These are phyloP conservation scores for Aspergillus panamensis DNA, from an alignment of 495 filamentous ascomycete genomes.

Conservation along the genomic window DNA sequence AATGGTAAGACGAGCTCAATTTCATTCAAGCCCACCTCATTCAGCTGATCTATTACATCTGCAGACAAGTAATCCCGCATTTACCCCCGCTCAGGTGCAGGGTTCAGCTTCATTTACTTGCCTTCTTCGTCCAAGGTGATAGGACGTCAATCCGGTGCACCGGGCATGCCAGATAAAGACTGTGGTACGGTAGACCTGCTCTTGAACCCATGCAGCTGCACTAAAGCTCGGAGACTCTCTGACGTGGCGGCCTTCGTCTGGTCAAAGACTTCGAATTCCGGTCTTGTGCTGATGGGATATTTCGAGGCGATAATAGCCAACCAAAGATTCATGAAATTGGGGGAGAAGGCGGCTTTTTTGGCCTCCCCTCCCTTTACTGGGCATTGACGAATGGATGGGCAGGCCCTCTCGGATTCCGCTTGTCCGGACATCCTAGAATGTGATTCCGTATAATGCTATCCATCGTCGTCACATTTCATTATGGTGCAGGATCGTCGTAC, in stretches of 20 bases:
- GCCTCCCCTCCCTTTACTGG: not conserved
- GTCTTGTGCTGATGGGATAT: conserved; percentile 30
- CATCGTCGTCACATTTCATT: conserved; percentile 6
- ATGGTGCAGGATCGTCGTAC: conserved; percentile 30
- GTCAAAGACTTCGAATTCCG: conserved; percentile 27
- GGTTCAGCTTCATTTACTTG: conserved; percentile 34
- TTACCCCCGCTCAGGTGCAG: conserved; percentile 43
- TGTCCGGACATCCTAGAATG: conserved; percentile 19
- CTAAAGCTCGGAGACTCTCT: conserved; percentile 45
- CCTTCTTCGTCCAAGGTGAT: conserved; percentile 34
- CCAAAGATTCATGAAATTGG: conserved; percentile 13
- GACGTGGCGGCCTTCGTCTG: conserved; percentile 48
- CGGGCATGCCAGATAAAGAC: conserved; percentile 39
- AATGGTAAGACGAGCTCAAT: conserved; percentile 26
- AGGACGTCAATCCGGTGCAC: conserved; percentile 36
- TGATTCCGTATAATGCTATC: conserved; percentile 12
- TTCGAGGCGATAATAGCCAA: conserved; percentile 27
- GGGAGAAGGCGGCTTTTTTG: conserved; percentile 9
- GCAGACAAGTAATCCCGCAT: conserved; percentile 47
- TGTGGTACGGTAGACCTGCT: conserved; percentile 42
- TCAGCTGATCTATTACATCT: conserved; percentile 50
- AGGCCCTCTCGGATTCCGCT: conserved; percentile 18
- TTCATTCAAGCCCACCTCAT: conserved; percentile 30
- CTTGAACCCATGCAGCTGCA: conserved; percentile 46
- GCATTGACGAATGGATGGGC: conserved; percentile 20